Conservation (phyloP, 2,329 filamentous ascomycete species). For the Botrytis porri region DNA sequence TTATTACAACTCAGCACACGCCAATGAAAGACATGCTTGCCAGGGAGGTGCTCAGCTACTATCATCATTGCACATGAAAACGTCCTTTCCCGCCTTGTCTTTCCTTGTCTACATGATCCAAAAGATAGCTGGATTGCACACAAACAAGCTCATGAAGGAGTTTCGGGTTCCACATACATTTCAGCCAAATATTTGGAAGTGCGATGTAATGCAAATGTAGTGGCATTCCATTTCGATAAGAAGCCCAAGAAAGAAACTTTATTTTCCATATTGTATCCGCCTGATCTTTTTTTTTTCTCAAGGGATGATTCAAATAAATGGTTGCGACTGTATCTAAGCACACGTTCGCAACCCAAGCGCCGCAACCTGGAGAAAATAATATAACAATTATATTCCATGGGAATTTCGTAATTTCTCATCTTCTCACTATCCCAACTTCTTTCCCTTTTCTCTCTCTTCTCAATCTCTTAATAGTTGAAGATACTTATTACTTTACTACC, state of each 20-base stretch:
- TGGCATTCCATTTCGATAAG: slow-evolving; percentile 3
- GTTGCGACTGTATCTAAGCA: neutral
- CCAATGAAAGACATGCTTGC: neutral
- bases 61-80: slow-evolving; percentile 10
- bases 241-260: neutral
- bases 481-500: neutral
- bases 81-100: neutral
- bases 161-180: neutral
- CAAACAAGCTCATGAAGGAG: neutral
- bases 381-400: neutral
- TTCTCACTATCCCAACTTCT: too few relatives aligned
- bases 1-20: neutral
- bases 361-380: slow-evolving; percentile 3
- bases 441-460: neutral
- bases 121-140: neutral
- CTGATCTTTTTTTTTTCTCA: slow-evolving; percentile 9
- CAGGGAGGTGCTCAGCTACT: neutral
- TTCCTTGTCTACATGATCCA: slow-evolving; percentile 10
- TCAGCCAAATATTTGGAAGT: neutral
- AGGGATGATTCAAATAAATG: neutral
- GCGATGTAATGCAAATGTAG: neutral
- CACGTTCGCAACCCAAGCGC: neutral
- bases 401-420: neutral
- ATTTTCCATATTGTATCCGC: slow-evolving; percentile 4
- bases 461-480: neutral